Base-by-base conservation (phyloP, 148 eudicot species). In the Hydrangea macrophylla region DNA sequence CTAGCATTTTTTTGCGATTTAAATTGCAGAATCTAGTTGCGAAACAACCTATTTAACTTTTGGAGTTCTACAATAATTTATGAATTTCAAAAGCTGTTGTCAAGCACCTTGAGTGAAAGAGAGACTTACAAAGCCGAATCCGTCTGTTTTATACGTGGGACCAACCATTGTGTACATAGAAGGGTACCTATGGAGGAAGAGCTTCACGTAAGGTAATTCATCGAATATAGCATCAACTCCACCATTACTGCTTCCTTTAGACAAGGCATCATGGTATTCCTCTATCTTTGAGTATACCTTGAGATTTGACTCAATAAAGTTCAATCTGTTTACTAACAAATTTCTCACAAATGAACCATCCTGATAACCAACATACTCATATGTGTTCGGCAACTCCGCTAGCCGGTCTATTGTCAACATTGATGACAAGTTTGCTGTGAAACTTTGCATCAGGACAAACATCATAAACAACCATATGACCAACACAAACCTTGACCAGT, bases 191-290 rank as follows among this genome's bases (percentile, higher is more conserved):
- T 24, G 23, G 7, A 61, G 44, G 42, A 61, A 61, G 45, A 33
- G 35, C 65, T 61, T 61, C 27, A 61, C 20, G 45, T 61, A 61
- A 20, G 65, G 65, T 25, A 61, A 35, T 61, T 61, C 65, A 22
- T 61, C 65, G n/a, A 61, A 7, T 11, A 61, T 36, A 35, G 48
- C 65, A 61, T 33, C 65, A 36, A 42, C 65, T 45, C 79, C 79
- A 56, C 74, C 79, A 64, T 69, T 48, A 9, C 48, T 64, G 26
- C 65, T 60, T 26, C 74, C 74, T 71, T 28, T 36, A n/a, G 57
- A 32, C n/a, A n/a, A n/a, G n/a, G n/a, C n/a, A n/a, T n/a, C n/a
- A n/a, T n/a, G n/a, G n/a, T n/a, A n/a, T n/a, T 63, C 70, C 5
- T 69, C 55, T 36, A 54, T 15, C 15, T 62, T 33, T 7, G 30